Evolutionary conservation across 1,284 basidiomycete genomes (phyloP), one percentile per base, ranked within the genome.

Genomic region (Taiwanofungus camphoratus): DNA sequence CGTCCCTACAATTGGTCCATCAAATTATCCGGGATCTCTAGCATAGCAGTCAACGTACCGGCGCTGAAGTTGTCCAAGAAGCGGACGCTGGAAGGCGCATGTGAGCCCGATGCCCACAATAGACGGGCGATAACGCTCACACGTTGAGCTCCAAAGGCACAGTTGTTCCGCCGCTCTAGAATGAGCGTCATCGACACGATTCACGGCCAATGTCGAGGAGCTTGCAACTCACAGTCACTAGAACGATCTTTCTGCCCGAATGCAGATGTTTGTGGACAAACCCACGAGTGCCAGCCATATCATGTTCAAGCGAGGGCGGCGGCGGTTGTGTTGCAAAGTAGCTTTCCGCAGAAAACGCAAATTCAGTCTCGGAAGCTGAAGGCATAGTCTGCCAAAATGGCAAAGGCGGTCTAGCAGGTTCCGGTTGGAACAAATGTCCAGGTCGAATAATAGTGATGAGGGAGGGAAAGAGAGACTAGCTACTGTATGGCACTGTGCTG

Each of bases 1-100:
- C 12, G 96, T 99, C 39, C 95, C 90, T 90, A 19, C 29, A 12
- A 18, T 5, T 44, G n/a, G n/a, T n/a, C n/a, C n/a, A n/a, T n/a
- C n/a, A n/a, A n/a, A n/a, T n/a, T n/a, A n/a, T n/a, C n/a, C n/a
- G n/a, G n/a, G n/a, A n/a, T n/a, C n/a, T n/a, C n/a, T n/a, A n/a
- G n/a, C n/a, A 19, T n/a, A 30, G 15, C 7, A 1, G 11, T 18
- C 5, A 19, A 62, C 82, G 52, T 42, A 87, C 89, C 94, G 42
- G 96, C 96, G 62, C 92, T 96, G 66, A 98, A 99, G 70, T 99
- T 99, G 65, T 99, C 95, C 22, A 99, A 74, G 66, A 97, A 99
- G 39, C 96, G 91, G 35, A 99, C 95, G 52, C 93, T 97, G 64
- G 36, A 64, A 57, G 37, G 24, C 33, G 47, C 39, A 49, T 37